Conservation (phyloP, 1,139 yeast genomes). For the Hyphopichia pseudoburtonii region DNA sequence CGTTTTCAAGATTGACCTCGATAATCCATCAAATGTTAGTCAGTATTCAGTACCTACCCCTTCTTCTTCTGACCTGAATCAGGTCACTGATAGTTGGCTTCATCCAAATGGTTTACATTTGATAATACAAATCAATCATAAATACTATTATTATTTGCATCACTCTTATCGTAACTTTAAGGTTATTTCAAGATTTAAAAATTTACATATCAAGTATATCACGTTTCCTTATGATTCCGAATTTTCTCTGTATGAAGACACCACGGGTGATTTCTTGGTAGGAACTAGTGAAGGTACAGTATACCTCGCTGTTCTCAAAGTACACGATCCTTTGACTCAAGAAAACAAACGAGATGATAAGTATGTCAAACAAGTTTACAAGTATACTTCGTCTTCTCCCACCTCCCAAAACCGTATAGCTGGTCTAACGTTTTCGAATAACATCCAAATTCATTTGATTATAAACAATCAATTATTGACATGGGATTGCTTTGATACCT, state of each 20-base stretch:
- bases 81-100: conserved; percentile 34
- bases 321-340: conserved; percentile 21
- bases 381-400: conserved; percentile 10
- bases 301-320: conserved; percentile 27
- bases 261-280: conserved; percentile 31
- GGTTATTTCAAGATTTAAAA: conserved; percentile 31
- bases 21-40: conserved; percentile 36
- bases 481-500: conserved; percentile 39
- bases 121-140: conserved; percentile 26
- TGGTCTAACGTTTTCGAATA: conserved; percentile 25
- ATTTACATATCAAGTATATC: conserved; percentile 23
- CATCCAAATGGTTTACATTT: conserved; percentile 41
- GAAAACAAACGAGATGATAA: conserved; percentile 41
- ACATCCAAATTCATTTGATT: conserved; percentile 23
- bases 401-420: conserved; percentile 6
- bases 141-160: conserved; percentile 32
- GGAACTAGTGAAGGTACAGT: conserved; percentile 31
- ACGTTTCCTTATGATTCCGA: conserved; percentile 18
- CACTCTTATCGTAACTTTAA: conserved; percentile 33
- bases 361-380: conserved; percentile 29
- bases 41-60: conserved; percentile 31
- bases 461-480: conserved; percentile 18
- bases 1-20: conserved; percentile 34
- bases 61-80: conserved; percentile 8
- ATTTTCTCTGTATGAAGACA: conserved; percentile 2